These are phyloP conservation scores for Pleurotus tuoliensis DNA, from an alignment of 768 basidiomycete genomes.

Conservation along the genomic window DNA sequence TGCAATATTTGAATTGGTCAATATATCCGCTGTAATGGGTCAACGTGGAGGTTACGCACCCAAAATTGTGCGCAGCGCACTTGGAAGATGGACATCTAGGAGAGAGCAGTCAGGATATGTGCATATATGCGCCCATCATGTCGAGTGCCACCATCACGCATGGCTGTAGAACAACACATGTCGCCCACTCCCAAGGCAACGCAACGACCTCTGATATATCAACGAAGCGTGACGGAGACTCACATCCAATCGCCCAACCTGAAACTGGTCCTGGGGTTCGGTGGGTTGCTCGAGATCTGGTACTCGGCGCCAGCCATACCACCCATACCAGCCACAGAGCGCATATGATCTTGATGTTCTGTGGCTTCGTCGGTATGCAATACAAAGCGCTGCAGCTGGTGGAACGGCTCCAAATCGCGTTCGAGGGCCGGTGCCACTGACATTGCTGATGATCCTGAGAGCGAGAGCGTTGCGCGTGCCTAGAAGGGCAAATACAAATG, in stretches of 20 bases:
- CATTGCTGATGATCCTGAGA: slow-evolving; percentile 43
- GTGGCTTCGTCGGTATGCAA: slow-evolving; percentile 14
- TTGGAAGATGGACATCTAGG: slow-evolving; percentile 61
- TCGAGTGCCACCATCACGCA: neutral
- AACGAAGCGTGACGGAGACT: slow-evolving; percentile 26
- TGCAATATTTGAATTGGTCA: slow-evolving; percentile 43
- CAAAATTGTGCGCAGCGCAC: slow-evolving; percentile 84
- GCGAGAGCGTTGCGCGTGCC: slow-evolving; percentile 53
- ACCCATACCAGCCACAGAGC: too few species aligned
- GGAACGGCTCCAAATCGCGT: slow-evolving; percentile 57
- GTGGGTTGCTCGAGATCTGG: slow-evolving; percentile 65
- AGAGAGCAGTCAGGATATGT: slow-evolving; percentile 15
- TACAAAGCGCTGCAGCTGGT: slow-evolving; percentile 46
- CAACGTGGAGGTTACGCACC: slow-evolving; percentile 44
- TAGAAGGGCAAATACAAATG: slow-evolving; percentile 18
- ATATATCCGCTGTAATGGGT: slow-evolving; percentile 12
- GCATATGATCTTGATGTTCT: too few species aligned
- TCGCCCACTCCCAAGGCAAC: too few species aligned
- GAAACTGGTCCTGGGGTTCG: slow-evolving; percentile 65
- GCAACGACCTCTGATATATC: neutral
- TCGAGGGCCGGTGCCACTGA: slow-evolving; percentile 56
- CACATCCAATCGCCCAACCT: slow-evolving; percentile 76
- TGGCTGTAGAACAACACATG: too few species aligned
- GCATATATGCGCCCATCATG: neutral
- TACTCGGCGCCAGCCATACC: slow-evolving; percentile 31